Percentiles rank a stretch among this genome's conserved stretches.
Conservation (phyloP, 2,329 filamentous ascomycete species). For the Trichophyton rubrum region DNA sequence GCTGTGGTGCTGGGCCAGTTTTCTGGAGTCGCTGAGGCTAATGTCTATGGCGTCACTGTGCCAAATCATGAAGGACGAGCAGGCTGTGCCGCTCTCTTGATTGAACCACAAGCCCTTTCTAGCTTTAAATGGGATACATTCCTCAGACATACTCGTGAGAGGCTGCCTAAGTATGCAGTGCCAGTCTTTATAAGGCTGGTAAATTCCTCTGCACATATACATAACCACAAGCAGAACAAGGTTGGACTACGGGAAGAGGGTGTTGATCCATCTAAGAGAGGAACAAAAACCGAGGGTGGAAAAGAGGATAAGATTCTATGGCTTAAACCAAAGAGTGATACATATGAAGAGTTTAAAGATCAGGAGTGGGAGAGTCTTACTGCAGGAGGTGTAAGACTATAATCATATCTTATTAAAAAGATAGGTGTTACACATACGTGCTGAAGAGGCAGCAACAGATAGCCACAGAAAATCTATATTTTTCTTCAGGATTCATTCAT, state of each 20-base stretch:
- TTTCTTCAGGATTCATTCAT: neutral
- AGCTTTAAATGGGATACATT: constrained; percentile 50
- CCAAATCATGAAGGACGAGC: constrained; percentile 57
- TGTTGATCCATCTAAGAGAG: constrained; percentile 43
- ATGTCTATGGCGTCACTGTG: constrained; percentile 56
- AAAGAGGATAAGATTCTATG: constrained; percentile 39
- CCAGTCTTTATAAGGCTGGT: constrained; percentile 59
- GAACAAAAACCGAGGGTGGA: constrained; percentile 33
- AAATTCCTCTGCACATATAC: constrained; percentile 36
- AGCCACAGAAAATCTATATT: too few relatives aligned
- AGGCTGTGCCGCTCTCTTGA: constrained; percentile 47
- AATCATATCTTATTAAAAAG: constrained; percentile 5
- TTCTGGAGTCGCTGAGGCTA: constrained; percentile 50
- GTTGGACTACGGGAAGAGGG: constrained; percentile 55
- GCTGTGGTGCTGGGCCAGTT: constrained; percentile 49
- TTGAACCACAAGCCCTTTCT: constrained; percentile 38
- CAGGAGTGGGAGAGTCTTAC: constrained; percentile 46
- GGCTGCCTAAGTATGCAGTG: constrained; percentile 61
- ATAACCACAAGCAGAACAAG: constrained; percentile 74
- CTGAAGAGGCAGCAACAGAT: neutral
- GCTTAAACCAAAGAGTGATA: constrained; percentile 36
- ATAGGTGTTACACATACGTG: neutral
- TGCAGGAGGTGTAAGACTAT: constrained; percentile 37
- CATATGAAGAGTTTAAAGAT: constrained; percentile 48
- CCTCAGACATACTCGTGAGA: constrained; percentile 44